Conservation (phyloP, 176 grass and related monocot species). For the Triticum turgidum region DNA sequence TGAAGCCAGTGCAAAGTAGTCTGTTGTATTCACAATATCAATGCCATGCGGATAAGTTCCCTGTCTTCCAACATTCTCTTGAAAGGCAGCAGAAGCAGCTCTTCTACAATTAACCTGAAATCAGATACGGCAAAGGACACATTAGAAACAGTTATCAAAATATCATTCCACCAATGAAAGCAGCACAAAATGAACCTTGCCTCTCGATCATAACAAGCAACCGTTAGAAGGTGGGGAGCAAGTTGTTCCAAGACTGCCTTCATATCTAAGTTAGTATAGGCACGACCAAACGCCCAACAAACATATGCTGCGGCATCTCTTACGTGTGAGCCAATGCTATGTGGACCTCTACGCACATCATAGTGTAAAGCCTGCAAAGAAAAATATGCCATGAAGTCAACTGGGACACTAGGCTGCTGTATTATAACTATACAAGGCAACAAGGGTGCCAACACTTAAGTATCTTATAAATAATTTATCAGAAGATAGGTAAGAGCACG, state of each 20-base stretch:
- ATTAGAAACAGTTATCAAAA: conserved; percentile 26
- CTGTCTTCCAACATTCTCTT: conserved; percentile 99
- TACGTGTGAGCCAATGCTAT: conserved; percentile 97
- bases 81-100: conserved; percentile 98
- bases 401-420: conserved; percentile 2
- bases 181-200: conserved; percentile 48
- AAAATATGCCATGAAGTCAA: conserved; percentile 16
- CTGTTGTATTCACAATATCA: conserved; percentile 88
- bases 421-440: not conserved
- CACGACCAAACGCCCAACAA: conserved; percentile 96
- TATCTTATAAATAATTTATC: conserved; percentile 24
- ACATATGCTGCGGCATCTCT: conserved; percentile 98
- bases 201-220: conserved; percentile 98
- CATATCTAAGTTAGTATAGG: conserved; percentile 89
- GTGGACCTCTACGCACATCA: conserved; percentile 84
- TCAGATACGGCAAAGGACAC: conserved; percentile 26
- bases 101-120: conserved; percentile 96
- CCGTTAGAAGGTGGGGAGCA: conserved; percentile 82
- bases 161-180: conserved; percentile 11
- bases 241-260: conserved; percentile 78
- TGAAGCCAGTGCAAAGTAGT: conserved; percentile 93
- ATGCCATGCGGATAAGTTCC: conserved; percentile 89
- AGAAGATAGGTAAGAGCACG: not conserved
- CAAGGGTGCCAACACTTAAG: conserved; percentile 4
- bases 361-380: conserved; percentile 84